Conservation (phyloP, 352 stramenopile species). For the Elongisporangium prolatum region DNA sequence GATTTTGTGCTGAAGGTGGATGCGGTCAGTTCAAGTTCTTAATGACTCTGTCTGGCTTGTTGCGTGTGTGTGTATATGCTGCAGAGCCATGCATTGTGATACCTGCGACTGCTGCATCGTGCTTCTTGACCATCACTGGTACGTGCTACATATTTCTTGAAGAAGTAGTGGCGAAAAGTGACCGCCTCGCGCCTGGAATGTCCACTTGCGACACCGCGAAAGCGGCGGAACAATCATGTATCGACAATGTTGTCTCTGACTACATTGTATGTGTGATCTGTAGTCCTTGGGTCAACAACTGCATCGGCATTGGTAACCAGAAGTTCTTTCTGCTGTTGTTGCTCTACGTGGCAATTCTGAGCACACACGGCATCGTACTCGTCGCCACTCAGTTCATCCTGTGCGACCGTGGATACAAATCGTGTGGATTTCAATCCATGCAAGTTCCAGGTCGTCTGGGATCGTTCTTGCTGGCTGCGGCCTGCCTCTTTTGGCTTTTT, state of each 20-base stretch:
- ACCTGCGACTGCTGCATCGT: slow-evolving; percentile 76
- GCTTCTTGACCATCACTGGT: slow-evolving; percentile 85
- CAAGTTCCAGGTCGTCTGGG: slow-evolving; percentile 60
- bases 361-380: slow-evolving; percentile 46
- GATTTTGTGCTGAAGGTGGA: background rate
- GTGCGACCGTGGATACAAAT: slow-evolving; percentile 24
- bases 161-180: too few relatives aligned
- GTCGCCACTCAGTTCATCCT: slow-evolving; percentile 42
- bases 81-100: slow-evolving; percentile 70
- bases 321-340: slow-evolving; percentile 81
- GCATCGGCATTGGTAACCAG: slow-evolving; percentile 76
- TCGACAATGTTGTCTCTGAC: background rate
- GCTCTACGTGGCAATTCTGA: slow-evolving; percentile 64
- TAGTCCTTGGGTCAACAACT: slow-evolving; percentile 88
- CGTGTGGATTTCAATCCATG: slow-evolving; percentile 58
- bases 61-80: slow-evolving; percentile 3
- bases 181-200: too few relatives aligned
- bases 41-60: background rate
- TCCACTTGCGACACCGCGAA: too few relatives aligned
- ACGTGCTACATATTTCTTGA: slow-evolving; percentile 5
- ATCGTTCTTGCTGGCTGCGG: slow-evolving; percentile 58
- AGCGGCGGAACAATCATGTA: background rate
- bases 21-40: background rate
- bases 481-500: slow-evolving; percentile 71
- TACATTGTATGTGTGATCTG: background rate